Evolutionary conservation across 2,329 filamentous ascomycete genomes (phyloP).

Genomic region (Exophiala lecanii-corni): DNA sequence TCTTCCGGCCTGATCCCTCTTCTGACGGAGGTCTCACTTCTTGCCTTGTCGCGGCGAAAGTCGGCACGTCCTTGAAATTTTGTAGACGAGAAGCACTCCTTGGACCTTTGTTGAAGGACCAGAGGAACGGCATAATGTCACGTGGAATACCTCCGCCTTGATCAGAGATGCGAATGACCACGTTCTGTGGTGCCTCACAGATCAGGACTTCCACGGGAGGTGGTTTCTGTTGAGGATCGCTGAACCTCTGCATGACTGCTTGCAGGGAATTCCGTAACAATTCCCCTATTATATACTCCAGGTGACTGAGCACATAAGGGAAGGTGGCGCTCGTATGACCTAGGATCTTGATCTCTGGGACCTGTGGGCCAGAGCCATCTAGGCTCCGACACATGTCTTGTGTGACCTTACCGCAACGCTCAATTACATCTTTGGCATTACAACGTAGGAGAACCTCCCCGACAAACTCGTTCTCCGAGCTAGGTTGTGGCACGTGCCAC

Average conservation of each 20-base stretch:
- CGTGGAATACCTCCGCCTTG: slow-evolving; percentile 87
- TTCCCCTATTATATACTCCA: slow-evolving; percentile 96
- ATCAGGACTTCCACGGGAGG: slow-evolving; percentile 91
- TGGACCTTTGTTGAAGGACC: slow-evolving; percentile 95
- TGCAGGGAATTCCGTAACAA: slow-evolving; percentile 92
- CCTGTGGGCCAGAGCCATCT: slow-evolving; percentile 64
- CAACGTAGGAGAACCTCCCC: slow-evolving; percentile 94
- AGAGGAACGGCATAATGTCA: slow-evolving; percentile 81
- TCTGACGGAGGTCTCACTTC: slow-evolving; percentile 47
- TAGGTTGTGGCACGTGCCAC: slow-evolving; percentile 80
- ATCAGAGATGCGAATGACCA: slow-evolving; percentile 94
- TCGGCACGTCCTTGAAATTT: slow-evolving; percentile 81
- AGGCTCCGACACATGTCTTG: slow-evolving; percentile 68
- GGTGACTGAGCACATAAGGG: slow-evolving; percentile 90
- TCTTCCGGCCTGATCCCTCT: slow-evolving; percentile 27
- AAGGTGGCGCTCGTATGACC: slow-evolving; percentile 88
- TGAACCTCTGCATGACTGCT: slow-evolving; percentile 74
- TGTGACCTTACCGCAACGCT: slow-evolving; percentile 73
- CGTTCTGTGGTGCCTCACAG: slow-evolving; percentile 88
- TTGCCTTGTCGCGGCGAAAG: slow-evolving; percentile 89
- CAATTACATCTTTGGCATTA: slow-evolving; percentile 82
- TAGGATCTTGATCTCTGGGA: slow-evolving; percentile 77
- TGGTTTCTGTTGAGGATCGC: slow-evolving; percentile 46
- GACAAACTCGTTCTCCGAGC: slow-evolving; percentile 75
- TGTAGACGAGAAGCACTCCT: slow-evolving; percentile 71